Conservation (phyloP, 352 stramenopile species). For the Ophiocytium majus region DNA sequence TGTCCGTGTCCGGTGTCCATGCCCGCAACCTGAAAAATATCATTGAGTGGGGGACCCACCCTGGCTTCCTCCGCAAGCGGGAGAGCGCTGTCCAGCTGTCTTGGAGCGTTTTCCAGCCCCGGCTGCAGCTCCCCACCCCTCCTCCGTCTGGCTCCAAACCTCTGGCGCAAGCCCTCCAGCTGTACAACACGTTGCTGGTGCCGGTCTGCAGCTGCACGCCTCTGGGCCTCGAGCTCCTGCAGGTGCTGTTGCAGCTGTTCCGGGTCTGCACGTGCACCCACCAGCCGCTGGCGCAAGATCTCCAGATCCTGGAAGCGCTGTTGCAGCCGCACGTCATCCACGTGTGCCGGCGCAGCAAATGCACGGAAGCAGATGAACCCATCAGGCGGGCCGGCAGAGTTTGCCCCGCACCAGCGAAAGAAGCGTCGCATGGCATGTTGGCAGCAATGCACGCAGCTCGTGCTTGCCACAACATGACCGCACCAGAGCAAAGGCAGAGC, state of each 20-base stretch:
- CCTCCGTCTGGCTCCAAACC: neutral
- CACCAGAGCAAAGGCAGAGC: no score
- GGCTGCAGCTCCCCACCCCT: neutral
- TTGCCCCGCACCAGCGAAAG: no score
- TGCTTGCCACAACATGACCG: no score
- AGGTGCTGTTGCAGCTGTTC: neutral
- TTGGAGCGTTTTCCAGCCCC: neutral
- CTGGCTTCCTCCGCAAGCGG: neutral
- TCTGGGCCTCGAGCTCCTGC: neutral
- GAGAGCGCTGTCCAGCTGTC: neutral
- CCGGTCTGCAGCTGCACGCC: neutral
- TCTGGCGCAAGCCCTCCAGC: neutral
- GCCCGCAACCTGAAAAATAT: no score
- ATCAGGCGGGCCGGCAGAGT: no score
- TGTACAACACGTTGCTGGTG: neutral
- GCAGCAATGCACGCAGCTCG: neutral
- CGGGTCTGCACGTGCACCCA: neutral
- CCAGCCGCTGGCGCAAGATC: neutral
- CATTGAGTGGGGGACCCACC: no score
- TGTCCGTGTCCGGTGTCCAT: no score
- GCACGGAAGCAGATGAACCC: no score
- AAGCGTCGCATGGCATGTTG: neutral
- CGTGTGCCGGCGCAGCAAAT: no score
- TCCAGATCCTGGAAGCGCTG: neutral
- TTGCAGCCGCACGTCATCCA: no score